Base-by-base conservation (phyloP, 495 filamentous ascomycete species). In the Neurospora sp. region DNA sequence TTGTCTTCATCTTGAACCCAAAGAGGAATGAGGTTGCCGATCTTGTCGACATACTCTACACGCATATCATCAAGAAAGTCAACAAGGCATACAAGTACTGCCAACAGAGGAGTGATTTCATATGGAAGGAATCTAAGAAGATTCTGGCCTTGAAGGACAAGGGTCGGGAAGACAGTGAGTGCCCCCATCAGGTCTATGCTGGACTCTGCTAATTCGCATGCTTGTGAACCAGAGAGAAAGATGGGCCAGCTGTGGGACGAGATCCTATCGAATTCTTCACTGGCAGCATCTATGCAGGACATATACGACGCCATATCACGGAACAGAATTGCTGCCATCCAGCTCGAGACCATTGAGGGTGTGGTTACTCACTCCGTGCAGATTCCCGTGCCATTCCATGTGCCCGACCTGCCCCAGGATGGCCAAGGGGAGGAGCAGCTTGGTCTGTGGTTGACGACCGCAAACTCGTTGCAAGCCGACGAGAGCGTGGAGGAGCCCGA, bases 51-150 rank as follows among this genome's bases (percentile, higher is more conserved):
- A 90, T 95, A 69, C 90, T 98, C 78, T 97, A 94, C 78, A 87
- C 93, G 70, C 90, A 97, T 78, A 90, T 97, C 31, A 91, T 93
- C 75, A 95, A 92, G 81, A 95, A 94, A 79, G 90, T 97, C 73
- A 91, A 92, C 71, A 94, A 95, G 80, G 92, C 92, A 4, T 87
- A 97, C 74, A 95, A 94, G 76, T 93, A 93, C 83, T 94, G 94
- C 79, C 96, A 99, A 81, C 91, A 92, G 73, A 90, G 90, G 72
- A 91, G 88, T 61, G 88, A 91, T 73, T 98, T 97, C 79, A 93
- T 99, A 2, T 94, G 91, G 90, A 90, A 87, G 74, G 92, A 99
- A 78, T 90, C 91, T 2, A 90, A 93, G 78, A 86, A 88, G 70
- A 96, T 99, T 39, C 82, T 93, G 27, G 81, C 86, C 12, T 83